Evolutionary conservation across 2,329 filamentous ascomycete species (phyloP), one percentile per base, ranked within the genome.

Genomic region (Orbilia ellipsospora): DNA sequence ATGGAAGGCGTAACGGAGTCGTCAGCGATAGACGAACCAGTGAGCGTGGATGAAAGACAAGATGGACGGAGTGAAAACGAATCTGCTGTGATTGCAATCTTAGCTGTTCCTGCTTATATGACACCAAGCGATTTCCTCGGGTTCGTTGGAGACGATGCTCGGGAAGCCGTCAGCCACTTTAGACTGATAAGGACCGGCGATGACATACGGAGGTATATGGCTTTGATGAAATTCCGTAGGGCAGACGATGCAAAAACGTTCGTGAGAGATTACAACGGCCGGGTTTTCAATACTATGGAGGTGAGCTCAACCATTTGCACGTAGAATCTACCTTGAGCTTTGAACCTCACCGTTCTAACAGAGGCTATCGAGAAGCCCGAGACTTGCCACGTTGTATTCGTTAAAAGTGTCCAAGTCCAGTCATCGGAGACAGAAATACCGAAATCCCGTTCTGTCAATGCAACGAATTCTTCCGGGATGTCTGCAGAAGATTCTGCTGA

Each of bases 41-140:
- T 15, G 1, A 48, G 44, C 13, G 16, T 31, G 18, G 48, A 31
- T 1, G 64, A 59, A 31, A 12, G 6, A n/a, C 57, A 59, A 2
- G 57, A 62, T 4, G 23, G 23, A 4, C 28, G 10, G 4, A 40
- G 26, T 12, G 54, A 55, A n/a, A 51, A 7, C 7, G 72, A 75
- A 40, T 96, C 92, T 81, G 95, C 92, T 1, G 96, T 92, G 0
- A 83, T 99, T 15, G 98, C 95, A 82, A 94, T 99, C 77, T 89
- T 97, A 28, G 94, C 94, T 4, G 94, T 99, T 13, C 95, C 95
- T 5, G 95, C 92, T 31, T 98, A 97, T 82, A 90, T 98, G 84
- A 92, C 92, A 6, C 92, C 94, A 0, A 91, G 91, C 5, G 94
- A 98, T 80, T 92, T 99, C 73, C 84, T 98, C 77, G 94, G 93